A percentile compares a stretch with the other conserved stretches of the same genome.
phyloP scores from a whole-genome alignment of 192 early-diverging fungal genomes.

The Phycomyces blakesleeanus region DNA sequence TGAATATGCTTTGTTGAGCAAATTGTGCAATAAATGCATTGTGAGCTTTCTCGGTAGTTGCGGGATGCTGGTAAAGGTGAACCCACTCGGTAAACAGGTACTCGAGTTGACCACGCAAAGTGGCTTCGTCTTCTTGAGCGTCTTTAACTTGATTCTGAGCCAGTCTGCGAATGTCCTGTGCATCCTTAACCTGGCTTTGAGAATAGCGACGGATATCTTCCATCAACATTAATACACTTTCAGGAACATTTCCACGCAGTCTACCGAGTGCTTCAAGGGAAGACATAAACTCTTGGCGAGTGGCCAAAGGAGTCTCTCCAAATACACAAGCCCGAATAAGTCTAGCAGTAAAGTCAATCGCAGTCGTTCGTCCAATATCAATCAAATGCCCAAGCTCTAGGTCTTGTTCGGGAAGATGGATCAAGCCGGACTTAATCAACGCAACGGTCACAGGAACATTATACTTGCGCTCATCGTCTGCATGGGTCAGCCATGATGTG shows the following conservation, averaged over 20 bases:
- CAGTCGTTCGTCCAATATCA: slow-evolving; percentile 64
- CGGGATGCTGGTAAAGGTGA: slow-evolving; percentile 64
- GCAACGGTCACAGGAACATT: slow-evolving; percentile 81
- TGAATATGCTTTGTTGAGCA: slow-evolving; percentile 49
- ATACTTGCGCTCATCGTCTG: slow-evolving; percentile 93
- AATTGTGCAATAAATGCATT: slow-evolving; percentile 53
- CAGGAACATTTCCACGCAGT: slow-evolving; percentile 57
- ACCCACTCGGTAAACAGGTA: slow-evolving; percentile 82
- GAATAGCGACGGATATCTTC: slow-evolving; percentile 49
- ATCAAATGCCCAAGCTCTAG: slow-evolving; percentile 82
- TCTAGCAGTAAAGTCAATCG: slow-evolving; percentile 74
- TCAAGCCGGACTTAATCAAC: slow-evolving; percentile 75
- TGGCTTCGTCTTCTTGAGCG: slow-evolving; percentile 61
- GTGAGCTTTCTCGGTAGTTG: slow-evolving; percentile 68
- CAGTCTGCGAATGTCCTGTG: slow-evolving; percentile 52
- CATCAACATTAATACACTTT: slow-evolving; percentile 49
- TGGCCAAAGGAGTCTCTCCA: slow-evolving; percentile 49
- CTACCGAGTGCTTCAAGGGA: slow-evolving; percentile 73
- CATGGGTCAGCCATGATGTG: slow-evolving; percentile 86
- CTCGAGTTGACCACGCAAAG: slow-evolving; percentile 59
- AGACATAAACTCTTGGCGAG: slow-evolving; percentile 58
- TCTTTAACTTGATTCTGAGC: slow-evolving; percentile 48
- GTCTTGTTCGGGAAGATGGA: slow-evolving; percentile 81
- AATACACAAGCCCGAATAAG: slow-evolving; percentile 70
- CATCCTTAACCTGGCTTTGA: background rate